Base-by-base conservation (phyloP, 2,329 filamentous ascomycete species). In the Periglandula ipomoeae region DNA sequence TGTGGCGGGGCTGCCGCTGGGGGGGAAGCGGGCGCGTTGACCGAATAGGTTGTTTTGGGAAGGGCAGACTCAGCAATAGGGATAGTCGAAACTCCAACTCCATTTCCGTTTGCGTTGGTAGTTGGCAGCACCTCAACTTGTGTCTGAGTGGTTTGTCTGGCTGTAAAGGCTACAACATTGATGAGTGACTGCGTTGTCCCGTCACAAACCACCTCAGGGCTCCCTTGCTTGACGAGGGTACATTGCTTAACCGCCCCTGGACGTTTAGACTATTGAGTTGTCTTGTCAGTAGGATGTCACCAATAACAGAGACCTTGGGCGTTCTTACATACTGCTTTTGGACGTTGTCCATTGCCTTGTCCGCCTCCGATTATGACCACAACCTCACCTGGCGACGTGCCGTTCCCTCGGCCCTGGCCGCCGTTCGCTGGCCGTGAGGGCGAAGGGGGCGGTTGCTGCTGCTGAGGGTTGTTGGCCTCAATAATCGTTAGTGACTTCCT, bases 41-140 rank as follows among this genome's bases (percentile, higher is more conserved):
- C 35, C 26, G 30, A 32, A 10, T 15, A 8, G 30, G 61, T 65
- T 6, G 62, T 65, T n/a, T 46, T 61, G 15, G 63, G 60, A 40
- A 61, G 50, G 2, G 50, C 49, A 24, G 57, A 58, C 24, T 53
- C 37, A 5, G 56, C 46, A 27, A 65, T 59, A 19, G 63, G 59
- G 35, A 65, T 48, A 17, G 58, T 62, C 15, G 56, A 56, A n/a
- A 66, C 63, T 7, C 62, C 63, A 11, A 60, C 50, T 11, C 59
- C 59, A 30, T 60, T 57, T 23, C 57, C 58, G 37, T 58, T 44
- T 17, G 46, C 46, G 37, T 56, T 56, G n/a, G 54, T 19, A 17
- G 42, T 50, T 8, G 46, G 27, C 43, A 35, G 22, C 15, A 37
- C 30, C 13, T 37, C 30, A 11, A 22, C 30, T 24, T 24, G 43